These are phyloP conservation scores for Periconia digitata DNA, from an alignment of 2,329 filamentous ascomycete genomes.

Conservation along the genomic window DNA sequence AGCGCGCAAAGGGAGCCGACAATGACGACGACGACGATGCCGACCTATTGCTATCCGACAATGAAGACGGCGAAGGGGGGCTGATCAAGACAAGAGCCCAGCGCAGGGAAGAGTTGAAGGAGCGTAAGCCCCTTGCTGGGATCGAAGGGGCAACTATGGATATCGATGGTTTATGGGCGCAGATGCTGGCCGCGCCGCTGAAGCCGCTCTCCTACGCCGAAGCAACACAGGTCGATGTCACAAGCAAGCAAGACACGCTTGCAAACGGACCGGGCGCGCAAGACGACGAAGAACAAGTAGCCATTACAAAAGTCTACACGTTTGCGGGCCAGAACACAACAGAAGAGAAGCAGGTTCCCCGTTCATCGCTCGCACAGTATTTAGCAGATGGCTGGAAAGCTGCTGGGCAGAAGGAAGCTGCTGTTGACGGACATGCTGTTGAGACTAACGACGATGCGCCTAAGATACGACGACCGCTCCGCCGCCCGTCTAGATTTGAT, in stretches of 20 bases:
- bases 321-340: constrained; percentile 73
- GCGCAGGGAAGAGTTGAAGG: constrained; percentile 62
- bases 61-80: constrained; percentile 57
- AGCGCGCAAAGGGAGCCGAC: constrained; percentile 10
- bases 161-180: constrained; percentile 70
- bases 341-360: constrained; percentile 68
- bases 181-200: constrained; percentile 59
- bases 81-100: constrained; percentile 74
- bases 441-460: constrained; percentile 10
- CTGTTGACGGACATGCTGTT: constrained; percentile 1
- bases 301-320: constrained; percentile 71
- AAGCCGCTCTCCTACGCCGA: constrained; percentile 13
- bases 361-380: constrained; percentile 31
- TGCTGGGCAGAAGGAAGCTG: constrained; percentile 13
- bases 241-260: constrained; percentile 15
- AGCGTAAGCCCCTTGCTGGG: constrained; percentile 55
- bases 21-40: constrained; percentile 18
- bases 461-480: constrained; percentile 34
- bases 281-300: constrained; percentile 49
- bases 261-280: constrained; percentile 8
- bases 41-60: constrained; percentile 30
- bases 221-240: constrained; percentile 11
- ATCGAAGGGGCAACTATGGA: constrained; percentile 67
- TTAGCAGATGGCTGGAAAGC: constrained; percentile 34
- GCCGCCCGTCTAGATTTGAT: constrained; percentile 53